Conservation (phyloP, 805 yeast genomes). For the Candida arabinofermentans region DNA sequence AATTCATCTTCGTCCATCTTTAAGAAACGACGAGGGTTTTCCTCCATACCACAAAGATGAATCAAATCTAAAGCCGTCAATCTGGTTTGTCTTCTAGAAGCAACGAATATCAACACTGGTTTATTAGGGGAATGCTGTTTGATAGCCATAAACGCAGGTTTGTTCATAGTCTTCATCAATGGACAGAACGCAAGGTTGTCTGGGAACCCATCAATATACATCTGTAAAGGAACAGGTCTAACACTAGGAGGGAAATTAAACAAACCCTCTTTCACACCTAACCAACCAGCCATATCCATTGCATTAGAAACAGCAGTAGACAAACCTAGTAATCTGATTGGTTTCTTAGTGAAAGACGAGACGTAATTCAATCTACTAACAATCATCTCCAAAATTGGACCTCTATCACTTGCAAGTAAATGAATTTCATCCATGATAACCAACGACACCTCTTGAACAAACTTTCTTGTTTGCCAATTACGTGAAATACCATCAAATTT, state of each 20-base stretch:
- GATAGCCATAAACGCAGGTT: constrained; percentile 88
- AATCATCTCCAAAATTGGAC: constrained; percentile 83
- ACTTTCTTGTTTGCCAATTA: constrained; percentile 76
- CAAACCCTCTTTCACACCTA: constrained; percentile 67
- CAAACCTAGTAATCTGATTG: constrained; percentile 68
- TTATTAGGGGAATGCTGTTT: constrained; percentile 84
- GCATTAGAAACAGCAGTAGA: constrained; percentile 87
- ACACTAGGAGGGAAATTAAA: constrained; percentile 81
- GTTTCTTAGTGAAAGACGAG: constrained; percentile 53
- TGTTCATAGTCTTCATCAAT: constrained; percentile 83
- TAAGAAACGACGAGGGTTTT: constrained; percentile 67
- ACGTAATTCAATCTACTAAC: constrained; percentile 83
- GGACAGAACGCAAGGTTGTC: constrained; percentile 80
- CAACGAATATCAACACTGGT: constrained; percentile 82
- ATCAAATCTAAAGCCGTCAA: constrained; percentile 76
- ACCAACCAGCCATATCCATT: constrained; percentile 82
- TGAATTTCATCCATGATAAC: constrained; percentile 87
- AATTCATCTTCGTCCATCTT: constrained; percentile 63
- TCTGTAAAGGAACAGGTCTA: constrained; percentile 80
- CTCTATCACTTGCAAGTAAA: constrained; percentile 78
- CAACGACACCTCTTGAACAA: constrained; percentile 69
- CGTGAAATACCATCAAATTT: constrained; percentile 86
- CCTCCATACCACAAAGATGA: constrained; percentile 75
- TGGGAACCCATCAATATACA: constrained; percentile 85
- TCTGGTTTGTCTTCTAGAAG: constrained; percentile 79